These are phyloP conservation scores for Cadophora sp. DNA, from an alignment of 2,329 filamentous ascomycete genomes.

Conservation along the genomic window DNA sequence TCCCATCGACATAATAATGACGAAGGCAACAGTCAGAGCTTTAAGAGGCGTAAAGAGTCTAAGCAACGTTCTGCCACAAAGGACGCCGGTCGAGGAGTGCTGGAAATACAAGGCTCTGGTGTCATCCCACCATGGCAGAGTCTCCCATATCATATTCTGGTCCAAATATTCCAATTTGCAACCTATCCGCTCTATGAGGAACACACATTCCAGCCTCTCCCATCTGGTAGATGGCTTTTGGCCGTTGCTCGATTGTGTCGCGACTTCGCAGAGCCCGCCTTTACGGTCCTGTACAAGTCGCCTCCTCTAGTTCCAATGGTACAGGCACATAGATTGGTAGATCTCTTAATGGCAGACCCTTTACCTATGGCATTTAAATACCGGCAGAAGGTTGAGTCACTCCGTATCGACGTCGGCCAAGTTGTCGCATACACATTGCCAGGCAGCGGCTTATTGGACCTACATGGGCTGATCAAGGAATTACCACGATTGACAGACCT, in stretches of 20 bases:
- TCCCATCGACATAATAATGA: constrained; percentile 9
- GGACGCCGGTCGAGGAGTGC: background rate
- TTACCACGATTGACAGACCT: constrained; percentile 73
- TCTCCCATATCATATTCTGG: constrained; percentile 72
- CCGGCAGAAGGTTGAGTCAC: constrained; percentile 42
- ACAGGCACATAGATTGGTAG: constrained; percentile 57
- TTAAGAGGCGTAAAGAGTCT: constrained; percentile 34
- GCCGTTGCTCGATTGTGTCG: constrained; percentile 67
- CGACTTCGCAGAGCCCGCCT: constrained; percentile 72
- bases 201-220: constrained; percentile 50
- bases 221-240: constrained; percentile 67
- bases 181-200: constrained; percentile 62
- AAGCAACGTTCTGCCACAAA: constrained; percentile 22
- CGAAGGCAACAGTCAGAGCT: constrained; percentile 6
- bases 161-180: constrained; percentile 73
- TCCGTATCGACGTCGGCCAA: constrained; percentile 46
- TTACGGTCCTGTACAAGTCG: constrained; percentile 73
- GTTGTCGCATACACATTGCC: constrained; percentile 60
- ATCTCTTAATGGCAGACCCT: constrained; percentile 52
- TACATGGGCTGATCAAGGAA: constrained; percentile 64
- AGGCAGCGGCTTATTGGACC: constrained; percentile 59
- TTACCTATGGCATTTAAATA: constrained; percentile 39
- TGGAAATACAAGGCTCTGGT: constrained; percentile 33
- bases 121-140: constrained; percentile 62
- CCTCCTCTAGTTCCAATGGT: constrained; percentile 66